Conservation (phyloP, 306 rosid species). For the Coriaria nepalensis region DNA sequence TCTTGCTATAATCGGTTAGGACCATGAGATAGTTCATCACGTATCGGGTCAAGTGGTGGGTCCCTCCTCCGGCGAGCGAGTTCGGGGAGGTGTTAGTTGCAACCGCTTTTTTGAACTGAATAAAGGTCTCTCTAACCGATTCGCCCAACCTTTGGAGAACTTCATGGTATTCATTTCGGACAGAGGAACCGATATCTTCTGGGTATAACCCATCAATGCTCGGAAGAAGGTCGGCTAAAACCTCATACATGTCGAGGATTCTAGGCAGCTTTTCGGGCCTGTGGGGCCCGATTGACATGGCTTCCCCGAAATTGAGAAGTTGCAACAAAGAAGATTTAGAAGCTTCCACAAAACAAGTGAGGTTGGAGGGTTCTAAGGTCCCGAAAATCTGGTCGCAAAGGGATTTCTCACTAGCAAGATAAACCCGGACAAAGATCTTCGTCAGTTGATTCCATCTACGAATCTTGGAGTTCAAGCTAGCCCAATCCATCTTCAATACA, state of each 20-base stretch:
- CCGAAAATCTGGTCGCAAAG: conserved; percentile 66
- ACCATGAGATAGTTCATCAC: conserved; percentile 76
- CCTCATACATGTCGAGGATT: conserved; percentile 89
- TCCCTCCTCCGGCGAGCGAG: conserved; percentile 69
- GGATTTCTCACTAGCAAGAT: conserved; percentile 74
- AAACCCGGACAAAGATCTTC: conserved; percentile 73
- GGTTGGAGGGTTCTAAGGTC: conserved; percentile 34
- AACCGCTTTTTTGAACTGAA: conserved; percentile 56
- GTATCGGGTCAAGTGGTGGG: conserved; percentile 68
- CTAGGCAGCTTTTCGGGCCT: conserved; percentile 72
- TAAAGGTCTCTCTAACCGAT: conserved; percentile 52
- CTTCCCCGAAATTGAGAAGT: conserved; percentile 80
- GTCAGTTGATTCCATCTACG: conserved; percentile 70
- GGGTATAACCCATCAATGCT: conserved; percentile 52
- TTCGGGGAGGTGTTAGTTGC: conserved; percentile 51
- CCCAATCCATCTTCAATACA: conserved; percentile 72
- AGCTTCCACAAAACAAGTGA: conserved; percentile 59
- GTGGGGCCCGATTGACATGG: conserved; percentile 88
- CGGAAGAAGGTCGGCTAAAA: conserved; percentile 49
- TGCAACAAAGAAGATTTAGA: conserved; percentile 78
- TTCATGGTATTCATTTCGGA: conserved; percentile 55
- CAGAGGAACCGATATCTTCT: conserved; percentile 55
- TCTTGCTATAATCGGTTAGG: conserved; percentile 54
- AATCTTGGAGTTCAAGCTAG: conserved; percentile 54
- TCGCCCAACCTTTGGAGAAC: conserved; percentile 62